Base-by-base conservation (phyloP, 345 rosid genomes). In the Gossypium longicalyx region DNA sequence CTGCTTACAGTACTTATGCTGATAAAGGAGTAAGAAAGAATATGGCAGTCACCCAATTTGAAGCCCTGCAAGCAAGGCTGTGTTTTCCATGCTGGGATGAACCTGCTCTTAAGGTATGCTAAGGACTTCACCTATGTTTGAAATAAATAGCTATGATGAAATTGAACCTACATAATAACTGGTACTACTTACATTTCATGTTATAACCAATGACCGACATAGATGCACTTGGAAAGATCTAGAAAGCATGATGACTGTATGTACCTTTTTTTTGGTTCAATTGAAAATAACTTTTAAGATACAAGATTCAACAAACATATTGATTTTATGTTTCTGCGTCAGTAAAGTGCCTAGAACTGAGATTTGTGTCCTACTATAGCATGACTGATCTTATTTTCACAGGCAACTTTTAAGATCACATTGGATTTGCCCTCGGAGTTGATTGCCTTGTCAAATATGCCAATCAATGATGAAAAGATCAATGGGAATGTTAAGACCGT, bases 31-130 rank as follows among this genome's bases (percentile, higher is more conserved):
- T 67, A 75, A 78, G 77, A 79, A 95, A 87, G 90, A 91, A 95
- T 66, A 93, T 95, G 99, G 99, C 96, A 5, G 99, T 95, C 54
- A 95, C 99, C 1, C 99, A 95, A 81, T 95, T 95, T 80, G 99
- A 92, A 93, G 84, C 98, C 98, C 88, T 72, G 97, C 48, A 95
- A 84, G 98, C 98, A 20, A 87, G 99, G 80, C 86, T 89, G 76
- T 95, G 99, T 79, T 93, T 95, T 78, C 99, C 99, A 0, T 95
- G 99, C 70, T 93, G 99, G 99, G 98, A 95, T 74, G 98, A 95
- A 80, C 99, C 99, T 75, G 91, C 92, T 76, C 88, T 89, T 94
- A 95, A 95, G 97, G 98, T 92, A 9, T 45, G 48, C 38, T 34
- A 34, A 34, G 38, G 38, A 34, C 38, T 34, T 34, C 38, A 4